Base-by-base conservation (phyloP, 2,329 filamentous ascomycete species). In the Amesomyces nigricolor region DNA sequence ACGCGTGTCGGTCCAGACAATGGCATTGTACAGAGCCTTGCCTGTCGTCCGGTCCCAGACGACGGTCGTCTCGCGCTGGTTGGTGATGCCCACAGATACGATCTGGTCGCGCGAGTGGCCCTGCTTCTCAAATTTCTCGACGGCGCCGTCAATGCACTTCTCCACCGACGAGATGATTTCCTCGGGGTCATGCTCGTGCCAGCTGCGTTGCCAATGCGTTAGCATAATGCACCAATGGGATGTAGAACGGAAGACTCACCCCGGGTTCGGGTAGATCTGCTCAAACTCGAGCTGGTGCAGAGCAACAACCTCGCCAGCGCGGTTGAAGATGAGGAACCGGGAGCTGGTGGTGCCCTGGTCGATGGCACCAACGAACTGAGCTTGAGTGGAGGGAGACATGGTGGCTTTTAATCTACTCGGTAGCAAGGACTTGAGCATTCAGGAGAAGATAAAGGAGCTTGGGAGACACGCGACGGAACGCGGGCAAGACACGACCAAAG, bases 1-100 rank as follows among this genome's bases (percentile, higher is more conserved):
- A 51, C 91, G 80, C 29, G 90, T 95, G 68, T 96, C 91, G 30
- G 90, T 87, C 90, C 91, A 96, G 44, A 90, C 91, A 58, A 96
- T 87, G 56, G 90, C 90, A 66, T 92, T 91, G 73, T 89, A 80
- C 14, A 96, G 75, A 4, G 89, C 83, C 69, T 94, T 80, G 60
- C 91, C 91, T 1, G 88, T 94, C 62, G 81, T 78, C 64, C 78
- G 81, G 70, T 96, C 89, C 90, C 90, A 95, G 29, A 91, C 85
- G 1, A 95, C 77, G 1, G 87, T 89, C 1, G 91, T 95, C 71
- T 96, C 91, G 68, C 91, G 85, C 75, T 96, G 90, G 72, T 91
- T 95, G 57, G 90, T 95, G 68, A 96, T 88, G 56, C 91, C 91
- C 62, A 96, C 78, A 10, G 87, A 81, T 68, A 82, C 86, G 66